Evolutionary conservation across 129 eudicot species (phyloP), one percentile per base, ranked within the genome.

Genomic region (Deinandra increscens): DNA sequence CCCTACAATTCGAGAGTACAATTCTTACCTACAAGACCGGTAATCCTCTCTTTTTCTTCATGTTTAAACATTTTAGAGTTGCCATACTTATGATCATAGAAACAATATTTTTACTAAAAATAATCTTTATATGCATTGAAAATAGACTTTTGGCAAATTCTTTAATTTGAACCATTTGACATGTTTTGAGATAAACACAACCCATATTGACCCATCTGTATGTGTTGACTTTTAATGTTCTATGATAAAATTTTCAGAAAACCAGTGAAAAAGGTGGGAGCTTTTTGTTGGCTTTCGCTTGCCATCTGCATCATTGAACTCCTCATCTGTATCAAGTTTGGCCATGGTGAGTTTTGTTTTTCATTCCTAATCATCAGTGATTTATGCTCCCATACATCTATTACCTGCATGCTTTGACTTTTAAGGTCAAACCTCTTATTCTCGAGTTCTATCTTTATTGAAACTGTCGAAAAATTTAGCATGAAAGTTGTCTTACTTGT

Each of bases 301-400:
- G 99, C 97, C 33, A 93, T 93, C 61, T 93, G 99, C 92, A 93
- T 93, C 62, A 83, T 93, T 36, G 99, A 93, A 75, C 97, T 93
- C 69, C 84, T 93, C 63, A 93, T 93, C 29, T 93, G 99, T 78
- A 85, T 89, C 76, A 93, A 93, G 81, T 93, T 93, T 33, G 99
- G 99, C 53, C 87, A 93, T 58, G 99, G 99, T 93, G 48, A 51
- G 97, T 70, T 34, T n/a, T 33, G 64, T 69, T 46, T 46, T 36
- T 6, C 39, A 36, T 36, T 36, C 3, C 39, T 36, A 7, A 6
- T 36, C 39, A 36, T 36, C 39, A 36, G 7, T 36, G 39, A 36
- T 36, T 36, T 50, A 22, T 17, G 54, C 54, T 50, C 26, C 17
- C 9, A 2, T 50, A 22, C n/a, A 22, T 7, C 36, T 34, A 42